phyloP scores from a whole-genome alignment of 2,329 filamentous ascomycete genomes.

The Amauroascus niger region DNA sequence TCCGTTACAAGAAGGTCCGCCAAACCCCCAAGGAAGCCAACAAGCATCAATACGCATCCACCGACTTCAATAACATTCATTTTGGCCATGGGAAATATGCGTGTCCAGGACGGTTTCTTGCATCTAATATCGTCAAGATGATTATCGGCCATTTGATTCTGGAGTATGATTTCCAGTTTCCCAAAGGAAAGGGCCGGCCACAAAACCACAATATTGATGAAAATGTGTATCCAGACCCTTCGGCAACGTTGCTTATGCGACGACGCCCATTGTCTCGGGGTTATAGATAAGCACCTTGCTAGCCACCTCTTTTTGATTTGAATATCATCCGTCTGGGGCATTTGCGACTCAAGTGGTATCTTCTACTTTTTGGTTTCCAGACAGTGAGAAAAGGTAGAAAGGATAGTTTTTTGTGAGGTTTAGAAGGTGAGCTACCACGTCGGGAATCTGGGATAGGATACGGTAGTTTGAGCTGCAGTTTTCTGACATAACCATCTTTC shows the following conservation, averaged over 20 bases:
- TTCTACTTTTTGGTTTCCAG: no score
- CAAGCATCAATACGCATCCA: conserved; percentile 18
- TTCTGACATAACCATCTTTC: no score
- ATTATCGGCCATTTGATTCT: conserved; percentile 22
- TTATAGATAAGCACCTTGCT: no score
- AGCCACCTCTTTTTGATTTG: no score
- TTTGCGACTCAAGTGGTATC: no score
- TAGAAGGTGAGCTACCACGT: no score
- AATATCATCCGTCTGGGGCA: no score
- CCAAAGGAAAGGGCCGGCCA: conserved; percentile 16
- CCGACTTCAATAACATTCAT: conserved; percentile 16
- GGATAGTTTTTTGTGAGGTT: no score
- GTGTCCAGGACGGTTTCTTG: conserved; percentile 30
- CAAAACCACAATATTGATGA: conserved; percentile 19
- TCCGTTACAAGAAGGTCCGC: conserved; percentile 20
- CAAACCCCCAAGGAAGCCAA: conserved; percentile 14
- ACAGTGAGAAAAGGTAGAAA: no score
- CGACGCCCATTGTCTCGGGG: no score
- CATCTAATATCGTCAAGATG: conserved; percentile 25
- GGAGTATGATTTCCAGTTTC: conserved; percentile 24
- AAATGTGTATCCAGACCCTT: conserved; percentile 20
- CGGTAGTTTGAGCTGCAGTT: no score
- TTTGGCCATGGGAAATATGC: conserved; percentile 28
- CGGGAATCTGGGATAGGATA: no score
- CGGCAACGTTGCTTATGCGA: conserved; percentile 16